These are phyloP conservation scores for Stephanodiscus minutulus DNA, from an alignment of 108 stramenopile species.

Conservation along the genomic window DNA sequence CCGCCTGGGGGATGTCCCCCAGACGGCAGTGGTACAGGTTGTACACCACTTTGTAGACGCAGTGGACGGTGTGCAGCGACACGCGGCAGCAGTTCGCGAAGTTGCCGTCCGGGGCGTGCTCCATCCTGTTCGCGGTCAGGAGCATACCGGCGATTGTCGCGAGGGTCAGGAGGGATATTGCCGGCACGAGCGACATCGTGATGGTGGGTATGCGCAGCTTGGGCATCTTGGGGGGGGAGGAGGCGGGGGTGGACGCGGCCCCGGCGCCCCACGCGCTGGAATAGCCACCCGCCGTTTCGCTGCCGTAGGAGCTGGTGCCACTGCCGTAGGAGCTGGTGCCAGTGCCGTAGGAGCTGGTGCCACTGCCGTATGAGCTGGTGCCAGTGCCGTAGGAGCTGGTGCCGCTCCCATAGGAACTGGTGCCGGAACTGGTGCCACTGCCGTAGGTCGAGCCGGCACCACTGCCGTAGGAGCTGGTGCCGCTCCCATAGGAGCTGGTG, in stretches of 20 bases:
- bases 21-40: slow-evolving; percentile 55
- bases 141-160: slow-evolving; percentile 38
- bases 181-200: slow-evolving; percentile 25
- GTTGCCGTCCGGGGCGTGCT: slow-evolving; percentile 34
- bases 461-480: neutral
- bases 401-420: neutral
- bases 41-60: slow-evolving; percentile 32
- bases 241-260: neutral
- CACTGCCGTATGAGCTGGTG: neutral
- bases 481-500: neutral
- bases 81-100: slow-evolving; percentile 55
- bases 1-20: slow-evolving; percentile 37
- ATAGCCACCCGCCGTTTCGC: neutral
- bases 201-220: slow-evolving; percentile 1
- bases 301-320: neutral
- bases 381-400: neutral
- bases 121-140: slow-evolving; percentile 43
- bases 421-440: neutral
- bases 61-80: slow-evolving; percentile 17
- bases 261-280: slow-evolving; percentile 20
- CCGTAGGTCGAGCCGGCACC: neutral
- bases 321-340: neutral
- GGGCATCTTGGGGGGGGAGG: neutral
- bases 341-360: neutral
- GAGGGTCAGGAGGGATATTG: slow-evolving; percentile 23